Percentiles rank a stretch among this genome's conserved stretches.
Conservation (phyloP, 768 basidiomycete species). For the Termitomyces sp. region DNA sequence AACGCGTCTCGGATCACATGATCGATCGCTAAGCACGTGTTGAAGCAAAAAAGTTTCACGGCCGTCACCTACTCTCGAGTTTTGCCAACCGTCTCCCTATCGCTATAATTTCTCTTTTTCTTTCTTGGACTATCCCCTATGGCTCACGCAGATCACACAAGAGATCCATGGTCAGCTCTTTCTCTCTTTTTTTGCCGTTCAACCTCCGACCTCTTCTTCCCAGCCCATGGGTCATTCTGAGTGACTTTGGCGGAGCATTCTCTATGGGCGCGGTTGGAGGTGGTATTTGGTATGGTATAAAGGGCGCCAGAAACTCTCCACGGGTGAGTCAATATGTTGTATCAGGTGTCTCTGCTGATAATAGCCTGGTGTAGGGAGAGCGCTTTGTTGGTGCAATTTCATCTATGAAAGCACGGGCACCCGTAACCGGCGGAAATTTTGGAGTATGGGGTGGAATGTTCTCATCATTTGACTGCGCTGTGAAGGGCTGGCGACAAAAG, state of each 20-base stretch:
- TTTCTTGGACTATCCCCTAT: constrained; percentile 35
- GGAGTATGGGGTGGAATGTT: constrained; percentile 98
- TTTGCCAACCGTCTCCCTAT: constrained; percentile 6
- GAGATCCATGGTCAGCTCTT: constrained; percentile 78
- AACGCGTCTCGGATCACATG: constrained; percentile 33
- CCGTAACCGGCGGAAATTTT: constrained; percentile 97
- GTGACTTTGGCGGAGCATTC: constrained; percentile 97
- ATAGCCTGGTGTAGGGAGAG: constrained; percentile 63
- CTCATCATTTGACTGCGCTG: constrained; percentile 96
- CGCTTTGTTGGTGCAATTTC: constrained; percentile 91
- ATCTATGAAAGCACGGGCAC: constrained; percentile 96
- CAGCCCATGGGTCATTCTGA: constrained; percentile 98
- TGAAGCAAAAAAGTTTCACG: constrained; percentile 30
- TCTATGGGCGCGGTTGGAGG: constrained; percentile 98
- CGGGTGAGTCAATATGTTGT: constrained; percentile 47
- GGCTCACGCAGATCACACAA: constrained; percentile 89
- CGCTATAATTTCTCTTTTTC: constrained; percentile 11
- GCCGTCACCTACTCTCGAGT: constrained; percentile 7
- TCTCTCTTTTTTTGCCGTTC: background rate
- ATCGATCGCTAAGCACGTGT: constrained; percentile 22
- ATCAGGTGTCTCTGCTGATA: background rate
- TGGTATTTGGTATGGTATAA: constrained; percentile 98
- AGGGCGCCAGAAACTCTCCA: constrained; percentile 95
- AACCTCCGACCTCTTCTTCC: background rate
- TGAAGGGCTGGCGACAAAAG: constrained; percentile 95